Evolutionary conservation across 2,329 filamentous ascomycete species (phyloP).

Genomic region (Phialophora expanda): DNA sequence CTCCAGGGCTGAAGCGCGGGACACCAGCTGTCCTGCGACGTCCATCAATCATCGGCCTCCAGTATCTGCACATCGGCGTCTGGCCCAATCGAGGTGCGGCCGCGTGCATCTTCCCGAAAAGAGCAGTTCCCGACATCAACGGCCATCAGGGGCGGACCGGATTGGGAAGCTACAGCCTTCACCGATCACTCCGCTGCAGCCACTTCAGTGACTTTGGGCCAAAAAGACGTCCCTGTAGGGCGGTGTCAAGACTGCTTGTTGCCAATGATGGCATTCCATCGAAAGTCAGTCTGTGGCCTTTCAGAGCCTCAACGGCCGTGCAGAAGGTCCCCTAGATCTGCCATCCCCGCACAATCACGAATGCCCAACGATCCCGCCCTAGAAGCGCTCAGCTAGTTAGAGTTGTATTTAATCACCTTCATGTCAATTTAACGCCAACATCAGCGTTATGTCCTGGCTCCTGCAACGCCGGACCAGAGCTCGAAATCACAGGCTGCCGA

Average conservation of each 20-base stretch:
- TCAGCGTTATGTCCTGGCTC: background rate
- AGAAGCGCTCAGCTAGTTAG: background rate
- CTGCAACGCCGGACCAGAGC: background rate
- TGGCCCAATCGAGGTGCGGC: background rate
- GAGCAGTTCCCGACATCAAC: background rate
- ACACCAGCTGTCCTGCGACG: conserved; percentile 12
- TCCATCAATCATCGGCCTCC: conserved; percentile 11
- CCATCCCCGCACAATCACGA: background rate
- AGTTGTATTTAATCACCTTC: background rate
- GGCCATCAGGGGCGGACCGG: background rate
- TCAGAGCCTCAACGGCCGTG: background rate
- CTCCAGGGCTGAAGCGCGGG: conserved; percentile 5
- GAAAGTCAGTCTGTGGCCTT: background rate
- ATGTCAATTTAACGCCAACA: background rate
- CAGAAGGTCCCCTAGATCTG: background rate
- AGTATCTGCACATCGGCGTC: background rate
- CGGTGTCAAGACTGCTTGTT: conserved; percentile 1
- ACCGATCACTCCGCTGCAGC: conserved; percentile 8
- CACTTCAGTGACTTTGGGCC: background rate
- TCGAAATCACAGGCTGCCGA: background rate
- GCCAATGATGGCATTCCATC: background rate
- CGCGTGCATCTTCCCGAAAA: background rate
- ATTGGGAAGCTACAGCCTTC: conserved; percentile 23
- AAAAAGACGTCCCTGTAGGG: background rate
- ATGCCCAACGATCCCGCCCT: background rate